Conservation (phyloP, 225 moss, liverwort and hornwort species). For the Polytrichum commune region DNA sequence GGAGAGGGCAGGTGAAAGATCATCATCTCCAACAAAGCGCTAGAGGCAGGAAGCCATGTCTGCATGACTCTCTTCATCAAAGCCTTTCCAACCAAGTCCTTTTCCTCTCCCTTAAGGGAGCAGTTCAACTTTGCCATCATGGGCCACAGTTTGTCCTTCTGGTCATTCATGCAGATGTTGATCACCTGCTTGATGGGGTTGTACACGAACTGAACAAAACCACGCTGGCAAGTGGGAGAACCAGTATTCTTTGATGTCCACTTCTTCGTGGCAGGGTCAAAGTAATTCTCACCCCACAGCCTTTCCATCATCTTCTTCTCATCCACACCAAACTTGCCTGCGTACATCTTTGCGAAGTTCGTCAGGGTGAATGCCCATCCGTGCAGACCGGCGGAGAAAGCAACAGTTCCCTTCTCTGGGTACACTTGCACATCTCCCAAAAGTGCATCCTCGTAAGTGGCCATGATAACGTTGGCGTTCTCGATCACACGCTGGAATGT, state of each 20-base stretch:
- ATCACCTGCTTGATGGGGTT: slow-evolving; percentile 86
- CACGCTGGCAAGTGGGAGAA: slow-evolving; percentile 63
- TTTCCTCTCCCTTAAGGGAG: slow-evolving; percentile 46
- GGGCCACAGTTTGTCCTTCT: slow-evolving; percentile 95
- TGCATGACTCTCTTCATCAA: slow-evolving; percentile 72
- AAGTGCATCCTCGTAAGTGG: slow-evolving; percentile 56
- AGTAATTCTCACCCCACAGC: slow-evolving; percentile 93
- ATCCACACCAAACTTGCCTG: slow-evolving; percentile 51
- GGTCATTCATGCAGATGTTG: slow-evolving; percentile 91
- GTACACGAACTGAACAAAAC: slow-evolving; percentile 93
- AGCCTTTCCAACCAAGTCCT: slow-evolving; percentile 43
- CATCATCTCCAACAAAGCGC: slow-evolving; percentile 65
- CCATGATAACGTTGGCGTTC: slow-evolving; percentile 60
- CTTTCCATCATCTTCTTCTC: slow-evolving; percentile 98
- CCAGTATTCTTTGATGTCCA: slow-evolving; percentile 79
- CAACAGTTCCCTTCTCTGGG: slow-evolving; percentile 67
- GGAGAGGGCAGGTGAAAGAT: slow-evolving; percentile 62
- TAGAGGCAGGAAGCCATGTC: slow-evolving; percentile 52
- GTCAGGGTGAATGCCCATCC: slow-evolving; percentile 68
- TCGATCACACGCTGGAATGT: slow-evolving; percentile 61
- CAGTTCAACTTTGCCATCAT: slow-evolving; percentile 77
- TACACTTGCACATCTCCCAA: slow-evolving; percentile 71
- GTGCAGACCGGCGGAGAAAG: slow-evolving; percentile 62
- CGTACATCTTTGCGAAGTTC: slow-evolving; percentile 69
- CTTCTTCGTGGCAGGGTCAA: slow-evolving; percentile 75